A percentile compares a stretch with the other conserved stretches of the same genome.
phyloP scores from a whole-genome alignment of 768 basidiomycete species.

The Gymnopilus junonius region DNA sequence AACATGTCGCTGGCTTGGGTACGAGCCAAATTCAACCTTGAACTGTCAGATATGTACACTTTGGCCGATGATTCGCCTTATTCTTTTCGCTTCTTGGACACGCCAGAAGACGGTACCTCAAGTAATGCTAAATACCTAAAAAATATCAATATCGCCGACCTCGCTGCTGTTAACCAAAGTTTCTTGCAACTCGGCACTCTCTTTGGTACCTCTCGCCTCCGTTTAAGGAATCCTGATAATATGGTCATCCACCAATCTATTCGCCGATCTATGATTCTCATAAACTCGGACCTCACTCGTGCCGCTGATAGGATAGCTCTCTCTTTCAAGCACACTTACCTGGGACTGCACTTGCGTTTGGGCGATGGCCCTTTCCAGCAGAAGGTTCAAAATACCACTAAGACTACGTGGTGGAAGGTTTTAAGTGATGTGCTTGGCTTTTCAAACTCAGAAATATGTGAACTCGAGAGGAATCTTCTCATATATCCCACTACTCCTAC shows the following conservation, averaged over 20 bases:
- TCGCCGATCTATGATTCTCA: conserved; percentile 61
- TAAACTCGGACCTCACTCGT: conserved; percentile 48
- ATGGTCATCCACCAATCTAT: conserved; percentile 47
- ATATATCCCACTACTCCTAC: conserved; percentile 4
- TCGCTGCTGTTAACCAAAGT: conserved; percentile 45
- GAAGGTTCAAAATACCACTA: conserved; percentile 44
- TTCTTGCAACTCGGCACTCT: conserved; percentile 76
- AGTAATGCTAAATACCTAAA: conserved; percentile 44
- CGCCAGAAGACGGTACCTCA: conserved; percentile 27
- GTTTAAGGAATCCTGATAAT: conserved; percentile 46
- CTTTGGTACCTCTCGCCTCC: conserved; percentile 75
- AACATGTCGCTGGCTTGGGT: conserved; percentile 56
- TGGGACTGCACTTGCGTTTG: conserved; percentile 70
- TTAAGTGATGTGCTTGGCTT: conserved; percentile 52
- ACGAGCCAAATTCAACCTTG: conserved; percentile 41
- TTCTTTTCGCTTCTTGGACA: conserved; percentile 67
- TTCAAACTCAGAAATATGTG: conserved; percentile 34
- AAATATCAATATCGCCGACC: conserved; percentile 45
- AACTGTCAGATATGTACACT: conserved; percentile 41
- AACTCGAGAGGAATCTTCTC: conserved; percentile 18
- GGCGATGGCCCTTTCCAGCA: conserved; percentile 67
- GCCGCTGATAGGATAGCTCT: conserved; percentile 49
- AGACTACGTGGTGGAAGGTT: conserved; percentile 60
- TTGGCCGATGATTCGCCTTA: conserved; percentile 64
- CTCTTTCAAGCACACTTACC: conserved; percentile 50